Evolutionary conservation across 177 flowering plant species (phyloP), one percentile per base, ranked within the genome.

Genomic region (Tripterygium wilfordii): DNA sequence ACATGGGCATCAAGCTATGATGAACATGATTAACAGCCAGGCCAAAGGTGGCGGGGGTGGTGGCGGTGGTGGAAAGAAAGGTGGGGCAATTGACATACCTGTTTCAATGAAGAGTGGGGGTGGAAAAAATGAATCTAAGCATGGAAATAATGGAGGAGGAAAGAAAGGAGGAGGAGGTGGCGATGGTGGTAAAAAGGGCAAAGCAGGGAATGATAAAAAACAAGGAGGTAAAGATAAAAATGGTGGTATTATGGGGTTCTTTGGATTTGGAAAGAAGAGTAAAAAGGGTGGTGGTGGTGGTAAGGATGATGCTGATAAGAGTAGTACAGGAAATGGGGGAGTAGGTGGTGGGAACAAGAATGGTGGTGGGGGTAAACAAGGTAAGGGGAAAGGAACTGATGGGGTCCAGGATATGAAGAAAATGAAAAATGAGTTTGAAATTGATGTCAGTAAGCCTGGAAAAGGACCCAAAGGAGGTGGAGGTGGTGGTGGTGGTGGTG

Each of bases 21-120:
- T 42, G 35, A 53, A 51, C 42, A 40, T 31, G 55, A 17, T 17
- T 57, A 51, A 6, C 63, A 58, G n/a, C n/a, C n/a, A n/a, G n/a
- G n/a, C n/a, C n/a, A n/a, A n/a, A n/a, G n/a, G n/a, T n/a, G n/a
- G n/a, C n/a, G n/a, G n/a, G 19, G 45, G 49, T 16, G 72, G 63
- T 23, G 51, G 29, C 18, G 53, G 51, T 4, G 42, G 44, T 18
- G 56, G 53, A 5, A 73, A 75, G 58, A 70, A 63, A 47, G 74
- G 76, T 41, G 73, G 66, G 6, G 61, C 41, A 20, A 31, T 64
- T 43, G 69, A 66, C 13, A 30, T 66, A 0, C 62, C 65, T 2
- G 13, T 68, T 4, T 23, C 41, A 19, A 17, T 59, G 51, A 64
- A 68, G 62, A 62, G 55, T 4, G 65, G 64, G 8, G 64, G 54